Evolutionary conservation across 1,284 basidiomycete species (phyloP).

Genomic region (Malassezia dermatis): DNA sequence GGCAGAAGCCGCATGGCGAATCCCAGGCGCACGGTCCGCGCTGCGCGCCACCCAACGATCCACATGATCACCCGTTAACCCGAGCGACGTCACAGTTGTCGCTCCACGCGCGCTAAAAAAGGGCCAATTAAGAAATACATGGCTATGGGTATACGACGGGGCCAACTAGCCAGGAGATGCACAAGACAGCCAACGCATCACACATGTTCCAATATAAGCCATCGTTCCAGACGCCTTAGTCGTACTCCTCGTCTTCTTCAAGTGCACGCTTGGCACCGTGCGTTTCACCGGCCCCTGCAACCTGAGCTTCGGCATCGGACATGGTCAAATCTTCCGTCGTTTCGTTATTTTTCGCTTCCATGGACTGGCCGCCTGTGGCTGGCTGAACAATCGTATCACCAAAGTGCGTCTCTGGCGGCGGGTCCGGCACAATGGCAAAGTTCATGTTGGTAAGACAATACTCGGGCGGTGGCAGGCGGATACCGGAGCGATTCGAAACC

Average conservation of each 20-base stretch:
- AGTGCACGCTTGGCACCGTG: slow-evolving; percentile 36
- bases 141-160: background rate
- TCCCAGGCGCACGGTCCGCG: background rate
- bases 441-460: slow-evolving; percentile 82
- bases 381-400: slow-evolving; percentile 11
- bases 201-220: background rate
- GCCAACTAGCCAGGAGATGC: background rate
- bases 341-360: slow-evolving; percentile 3
- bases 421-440: slow-evolving; percentile 83
- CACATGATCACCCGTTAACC: background rate
- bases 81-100: background rate
- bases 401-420: slow-evolving; percentile 50
- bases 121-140: background rate
- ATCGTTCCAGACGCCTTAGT: slow-evolving; percentile 15
- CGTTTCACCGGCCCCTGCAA: background rate
- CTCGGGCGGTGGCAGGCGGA: slow-evolving; percentile 68
- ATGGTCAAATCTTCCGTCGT: slow-evolving; percentile 2
- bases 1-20: background rate
- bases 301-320: slow-evolving; percentile 19
- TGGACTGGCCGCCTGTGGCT: slow-evolving; percentile 7
- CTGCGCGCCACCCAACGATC: background rate
- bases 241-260: slow-evolving; percentile 47
- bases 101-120: background rate
- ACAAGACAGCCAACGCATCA: background rate
- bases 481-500: slow-evolving; percentile 87